phyloP scores from a whole-genome alignment of 78 protist genomes.

The Neovahlkampfia damariscottae region DNA sequence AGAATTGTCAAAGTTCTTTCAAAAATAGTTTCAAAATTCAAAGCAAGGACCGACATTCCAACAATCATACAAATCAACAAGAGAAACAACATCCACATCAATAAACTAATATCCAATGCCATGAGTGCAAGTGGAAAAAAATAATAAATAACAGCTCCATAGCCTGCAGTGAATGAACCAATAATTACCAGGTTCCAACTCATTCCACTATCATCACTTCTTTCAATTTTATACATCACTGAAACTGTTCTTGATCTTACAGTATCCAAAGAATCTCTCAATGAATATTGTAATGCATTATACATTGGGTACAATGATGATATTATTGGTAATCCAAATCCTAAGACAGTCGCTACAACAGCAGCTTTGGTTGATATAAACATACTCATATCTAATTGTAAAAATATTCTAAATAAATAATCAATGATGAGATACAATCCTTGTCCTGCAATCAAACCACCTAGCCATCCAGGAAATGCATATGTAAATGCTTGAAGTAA shows the following conservation, averaged over 20 bases:
- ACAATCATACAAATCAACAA: constrained; percentile 58
- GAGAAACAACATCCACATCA: constrained; percentile 67
- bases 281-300: constrained; percentile 36
- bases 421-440: constrained; percentile 19
- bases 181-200: constrained; percentile 18
- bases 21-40: constrained; percentile 40
- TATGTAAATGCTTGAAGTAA: constrained; percentile 44
- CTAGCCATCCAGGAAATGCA: constrained; percentile 64
- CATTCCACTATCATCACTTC: constrained; percentile 28
- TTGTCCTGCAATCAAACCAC: constrained; percentile 52
- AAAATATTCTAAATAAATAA: background rate
- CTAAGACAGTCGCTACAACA: constrained; percentile 36
- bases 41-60: constrained; percentile 51
- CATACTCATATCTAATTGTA: no score
- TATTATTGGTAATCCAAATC: constrained; percentile 54
- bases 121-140: constrained; percentile 63
- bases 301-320: constrained; percentile 65
- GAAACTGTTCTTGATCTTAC: constrained; percentile 39
- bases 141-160: constrained; percentile 56
- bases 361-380: no score
- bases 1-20: constrained; percentile 29
- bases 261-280: constrained; percentile 53
- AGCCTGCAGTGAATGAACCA: constrained; percentile 37
- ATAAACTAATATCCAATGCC: constrained; percentile 42
- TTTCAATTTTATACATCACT: constrained; percentile 47